These are phyloP conservation scores for Podospora appendiculata DNA, from an alignment of 495 filamentous ascomycete species.

Conservation along the genomic window DNA sequence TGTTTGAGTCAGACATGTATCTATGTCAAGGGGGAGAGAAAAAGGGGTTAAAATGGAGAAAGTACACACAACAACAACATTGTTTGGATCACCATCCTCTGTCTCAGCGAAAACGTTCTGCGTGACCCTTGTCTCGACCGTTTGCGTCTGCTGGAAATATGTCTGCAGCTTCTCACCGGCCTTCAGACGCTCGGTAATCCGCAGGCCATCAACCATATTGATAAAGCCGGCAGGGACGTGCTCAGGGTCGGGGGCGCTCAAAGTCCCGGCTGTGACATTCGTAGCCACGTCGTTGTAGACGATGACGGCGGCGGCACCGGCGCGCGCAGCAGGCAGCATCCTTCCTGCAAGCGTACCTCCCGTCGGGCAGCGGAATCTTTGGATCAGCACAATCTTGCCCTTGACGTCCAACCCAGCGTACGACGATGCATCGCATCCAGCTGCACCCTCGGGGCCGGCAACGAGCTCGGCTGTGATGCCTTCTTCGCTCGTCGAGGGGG, in stretches of 20 bases:
- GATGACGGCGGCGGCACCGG: constrained; percentile 31
- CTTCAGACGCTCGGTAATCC: constrained; percentile 17
- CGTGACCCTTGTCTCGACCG: constrained; percentile 26
- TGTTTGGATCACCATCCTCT: constrained; percentile 20
- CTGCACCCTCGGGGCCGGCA: constrained; percentile 25
- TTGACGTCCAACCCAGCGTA: constrained; percentile 30
- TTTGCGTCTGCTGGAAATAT: constrained; percentile 31
- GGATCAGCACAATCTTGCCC: constrained; percentile 37
- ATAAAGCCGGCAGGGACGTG: constrained; percentile 29
- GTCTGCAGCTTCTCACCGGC: constrained; percentile 22
- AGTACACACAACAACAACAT: constrained; percentile 21
- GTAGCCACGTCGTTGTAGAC: constrained; percentile 27
- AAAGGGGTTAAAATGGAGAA: neutral
- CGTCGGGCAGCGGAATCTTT: constrained; percentile 30
- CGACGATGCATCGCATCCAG: constrained; percentile 27
- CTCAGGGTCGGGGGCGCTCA: constrained; percentile 25
- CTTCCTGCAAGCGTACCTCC: constrained; percentile 34
- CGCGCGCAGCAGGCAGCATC: constrained; percentile 26
- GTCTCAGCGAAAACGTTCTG: constrained; percentile 38
- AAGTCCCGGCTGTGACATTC: constrained; percentile 21
- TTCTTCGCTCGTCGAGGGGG: constrained; percentile 30
- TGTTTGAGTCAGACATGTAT: neutral
- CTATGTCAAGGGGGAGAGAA: neutral
- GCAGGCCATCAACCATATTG: constrained; percentile 24
- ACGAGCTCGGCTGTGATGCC: constrained; percentile 34